These are phyloP conservation scores for Takashimella koratensis DNA, from an alignment of 1,284 basidiomycete genomes.

Conservation along the genomic window DNA sequence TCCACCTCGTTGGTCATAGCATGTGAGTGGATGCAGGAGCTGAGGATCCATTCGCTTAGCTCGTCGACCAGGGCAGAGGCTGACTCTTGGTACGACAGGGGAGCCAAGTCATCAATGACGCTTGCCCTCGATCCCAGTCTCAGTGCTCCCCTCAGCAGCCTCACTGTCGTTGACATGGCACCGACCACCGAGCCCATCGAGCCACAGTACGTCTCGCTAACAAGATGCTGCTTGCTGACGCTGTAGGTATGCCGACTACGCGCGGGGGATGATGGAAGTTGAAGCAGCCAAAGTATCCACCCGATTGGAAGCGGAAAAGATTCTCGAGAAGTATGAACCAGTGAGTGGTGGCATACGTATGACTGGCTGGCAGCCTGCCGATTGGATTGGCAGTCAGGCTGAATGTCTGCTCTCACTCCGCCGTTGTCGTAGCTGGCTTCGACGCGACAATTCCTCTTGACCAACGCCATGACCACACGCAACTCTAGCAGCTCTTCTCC, in stretches of 20 bases:
- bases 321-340: constrained; percentile 51
- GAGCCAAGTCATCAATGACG: constrained; percentile 56
- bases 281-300: constrained; percentile 47
- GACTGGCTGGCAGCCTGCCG: not conserved
- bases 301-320: constrained; percentile 53
- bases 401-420: constrained; percentile 15
- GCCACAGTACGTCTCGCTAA: constrained; percentile 45
- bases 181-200: constrained; percentile 54
- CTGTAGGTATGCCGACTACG: constrained; percentile 41
- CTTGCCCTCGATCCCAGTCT: constrained; percentile 49
- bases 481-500: constrained; percentile 17
- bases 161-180: constrained; percentile 57
- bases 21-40: constrained; percentile 50
- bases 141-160: constrained; percentile 44
- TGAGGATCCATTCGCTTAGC: not conserved
- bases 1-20: constrained; percentile 55
- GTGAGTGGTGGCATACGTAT: constrained; percentile 40
- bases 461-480: constrained; percentile 50
- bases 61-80: not conserved
- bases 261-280: constrained; percentile 53
- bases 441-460: constrained; percentile 56
- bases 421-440: constrained; percentile 47
- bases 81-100: constrained; percentile 48
- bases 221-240: too few species aligned
- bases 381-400: not conserved